A percentile compares a stretch with the other conserved stretches of the same genome.
Conservation (phyloP, 306 rosid species). For the Astragalus membranaceus region DNA sequence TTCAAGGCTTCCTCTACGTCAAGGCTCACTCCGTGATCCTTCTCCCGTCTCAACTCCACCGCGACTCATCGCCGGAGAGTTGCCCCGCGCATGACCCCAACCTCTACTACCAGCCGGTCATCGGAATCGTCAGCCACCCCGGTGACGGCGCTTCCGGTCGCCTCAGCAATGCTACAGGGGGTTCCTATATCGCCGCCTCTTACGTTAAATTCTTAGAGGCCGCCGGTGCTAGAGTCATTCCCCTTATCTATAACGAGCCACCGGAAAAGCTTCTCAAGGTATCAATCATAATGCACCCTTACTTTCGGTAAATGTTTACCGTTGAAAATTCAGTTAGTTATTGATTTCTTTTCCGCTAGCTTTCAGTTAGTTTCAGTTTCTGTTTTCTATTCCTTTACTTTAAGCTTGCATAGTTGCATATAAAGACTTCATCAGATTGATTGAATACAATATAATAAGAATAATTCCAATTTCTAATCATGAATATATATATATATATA, state of each 20-base stretch:
- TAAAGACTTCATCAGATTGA: too few species aligned
- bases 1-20: slow-evolving; percentile 14
- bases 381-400: too few species aligned
- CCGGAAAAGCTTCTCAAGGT: slow-evolving; percentile 52
- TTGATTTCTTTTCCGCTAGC: too few species aligned
- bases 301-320: neutral
- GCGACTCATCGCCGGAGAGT: neutral
- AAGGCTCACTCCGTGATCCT: slow-evolving; percentile 26
- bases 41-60: slow-evolving; percentile 41
- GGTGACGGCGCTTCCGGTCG: slow-evolving; percentile 82
- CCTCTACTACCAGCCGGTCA: slow-evolving; percentile 65
- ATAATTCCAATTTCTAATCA: too few species aligned
- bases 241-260: slow-evolving; percentile 69
- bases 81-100: slow-evolving; percentile 40
- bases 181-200: slow-evolving; percentile 74
- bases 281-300: neutral
- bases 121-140: slow-evolving; percentile 82
- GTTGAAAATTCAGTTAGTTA: too few species aligned
- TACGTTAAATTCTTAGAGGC: slow-evolving; percentile 80
- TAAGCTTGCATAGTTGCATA: too few species aligned
- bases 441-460: too few species aligned
- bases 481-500: too few species aligned
- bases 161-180: slow-evolving; percentile 49
- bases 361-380: too few species aligned
- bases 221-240: slow-evolving; percentile 84